Evolutionary conservation across 2,329 filamentous ascomycete genomes (phyloP).

Genomic region (Aaosphaeria arxii): DNA sequence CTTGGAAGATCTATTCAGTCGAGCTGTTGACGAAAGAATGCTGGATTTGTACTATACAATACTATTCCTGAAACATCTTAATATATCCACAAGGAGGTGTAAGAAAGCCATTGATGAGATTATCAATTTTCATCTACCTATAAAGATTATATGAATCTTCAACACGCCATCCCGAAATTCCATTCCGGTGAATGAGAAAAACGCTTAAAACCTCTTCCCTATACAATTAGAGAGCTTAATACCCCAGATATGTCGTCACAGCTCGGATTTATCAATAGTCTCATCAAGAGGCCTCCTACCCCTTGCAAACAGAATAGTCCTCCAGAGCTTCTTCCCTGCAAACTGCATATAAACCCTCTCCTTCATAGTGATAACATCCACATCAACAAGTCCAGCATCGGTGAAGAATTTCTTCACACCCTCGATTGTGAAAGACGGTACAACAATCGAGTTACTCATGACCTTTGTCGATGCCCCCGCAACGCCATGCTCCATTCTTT

Average conservation of each 20-base stretch:
- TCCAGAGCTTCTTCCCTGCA: slow-evolving; percentile 36
- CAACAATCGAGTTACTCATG: slow-evolving; percentile 55
- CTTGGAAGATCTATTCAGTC: too few relatives aligned
- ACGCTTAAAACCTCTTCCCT: too few relatives aligned
- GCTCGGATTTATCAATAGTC: background rate
- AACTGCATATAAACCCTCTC: slow-evolving; percentile 49
- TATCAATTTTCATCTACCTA: too few relatives aligned
- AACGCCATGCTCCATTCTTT: background rate
- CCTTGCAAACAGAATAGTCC: slow-evolving; percentile 51
- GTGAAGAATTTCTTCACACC: slow-evolving; percentile 61
- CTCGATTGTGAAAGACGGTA: slow-evolving; percentile 63
- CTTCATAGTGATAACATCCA: slow-evolving; percentile 56
- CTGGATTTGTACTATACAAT: too few relatives aligned
- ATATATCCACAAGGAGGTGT: too few relatives aligned
- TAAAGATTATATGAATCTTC: too few relatives aligned
- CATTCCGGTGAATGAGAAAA: too few relatives aligned
- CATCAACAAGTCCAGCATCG: slow-evolving; percentile 57
- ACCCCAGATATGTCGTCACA: background rate
- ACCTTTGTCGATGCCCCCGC: slow-evolving; percentile 3
- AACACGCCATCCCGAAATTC: too few relatives aligned
- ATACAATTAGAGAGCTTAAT: too few relatives aligned
- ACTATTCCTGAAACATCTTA: too few relatives aligned
- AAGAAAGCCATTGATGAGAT: too few relatives aligned
- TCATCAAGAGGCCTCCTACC: slow-evolving; percentile 41
- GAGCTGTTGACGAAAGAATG: too few relatives aligned